phyloP scores from a whole-genome alignment of 768 basidiomycete genomes.

The Boletus reticulatus region DNA sequence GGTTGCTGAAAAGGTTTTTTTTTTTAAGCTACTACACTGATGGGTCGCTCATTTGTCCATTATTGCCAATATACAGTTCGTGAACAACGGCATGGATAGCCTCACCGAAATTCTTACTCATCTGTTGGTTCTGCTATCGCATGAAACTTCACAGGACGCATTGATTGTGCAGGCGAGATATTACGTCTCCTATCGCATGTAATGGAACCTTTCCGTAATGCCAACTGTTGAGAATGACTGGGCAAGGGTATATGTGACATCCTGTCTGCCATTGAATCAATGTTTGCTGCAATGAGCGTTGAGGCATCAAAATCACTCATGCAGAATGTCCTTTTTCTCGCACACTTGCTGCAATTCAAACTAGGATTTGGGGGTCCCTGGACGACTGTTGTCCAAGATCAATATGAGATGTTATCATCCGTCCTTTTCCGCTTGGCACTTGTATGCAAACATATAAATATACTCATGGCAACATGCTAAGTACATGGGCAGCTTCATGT shows the following conservation, averaged over 20 bases:
- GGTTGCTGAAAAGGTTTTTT: slow-evolving; percentile 67
- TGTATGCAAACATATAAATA: slow-evolving; percentile 38
- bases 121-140: slow-evolving; percentile 23
- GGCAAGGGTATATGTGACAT: slow-evolving; percentile 47
- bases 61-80: slow-evolving; percentile 52
- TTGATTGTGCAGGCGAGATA: slow-evolving; percentile 61
- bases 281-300: slow-evolving; percentile 27
- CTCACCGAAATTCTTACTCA: slow-evolving; percentile 55
- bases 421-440: slow-evolving; percentile 49
- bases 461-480: slow-evolving; percentile 10
- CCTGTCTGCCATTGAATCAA: slow-evolving; percentile 40
- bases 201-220: slow-evolving; percentile 58
- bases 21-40: slow-evolving; percentile 20
- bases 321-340: slow-evolving; percentile 52
- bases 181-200: slow-evolving; percentile 68
- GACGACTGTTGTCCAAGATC: slow-evolving; percentile 49
- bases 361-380: slow-evolving; percentile 62
- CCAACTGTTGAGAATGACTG: slow-evolving; percentile 53
- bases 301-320: slow-evolving; percentile 30
- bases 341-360: slow-evolving; percentile 70
- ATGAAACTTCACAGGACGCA: slow-evolving; percentile 36
- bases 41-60: background rate
- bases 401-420: slow-evolving; percentile 40
- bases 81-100: slow-evolving; percentile 70
- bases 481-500: slow-evolving; percentile 47